phyloP scores from a whole-genome alignment of 139 green algal species.

The Chlamydomonas applanata region DNA sequence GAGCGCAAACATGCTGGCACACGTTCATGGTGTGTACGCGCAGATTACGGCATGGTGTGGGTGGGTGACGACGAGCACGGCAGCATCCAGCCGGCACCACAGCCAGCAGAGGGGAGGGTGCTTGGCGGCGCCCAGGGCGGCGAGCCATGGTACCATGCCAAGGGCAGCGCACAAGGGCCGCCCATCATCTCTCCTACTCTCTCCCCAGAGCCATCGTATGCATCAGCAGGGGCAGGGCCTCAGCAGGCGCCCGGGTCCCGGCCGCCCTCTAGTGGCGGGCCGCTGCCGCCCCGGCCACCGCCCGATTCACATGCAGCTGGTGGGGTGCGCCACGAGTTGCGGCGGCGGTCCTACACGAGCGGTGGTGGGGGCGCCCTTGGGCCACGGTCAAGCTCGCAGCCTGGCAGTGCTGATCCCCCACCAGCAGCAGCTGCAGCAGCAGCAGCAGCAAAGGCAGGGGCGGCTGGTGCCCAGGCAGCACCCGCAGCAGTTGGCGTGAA shows the following conservation, averaged over 20 bases:
- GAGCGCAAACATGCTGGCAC: too few relatives aligned
- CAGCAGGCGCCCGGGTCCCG: neutral
- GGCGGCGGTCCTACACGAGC: too few relatives aligned
- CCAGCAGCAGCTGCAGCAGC: neutral
- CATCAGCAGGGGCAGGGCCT: too few relatives aligned
- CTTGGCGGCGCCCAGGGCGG: neutral
- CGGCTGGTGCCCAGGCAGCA: too few relatives aligned
- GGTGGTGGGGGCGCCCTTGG: too few relatives aligned
- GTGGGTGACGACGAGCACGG: slow-evolving; percentile 34
- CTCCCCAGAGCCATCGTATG: neutral
- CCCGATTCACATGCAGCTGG: neutral
- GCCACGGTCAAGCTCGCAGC: too few relatives aligned
- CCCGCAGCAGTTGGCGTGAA: neutral
- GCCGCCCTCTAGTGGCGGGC: neutral
- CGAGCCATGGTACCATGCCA: slow-evolving; percentile 1
- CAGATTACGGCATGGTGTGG: slow-evolving; percentile 63
- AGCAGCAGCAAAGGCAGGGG: too few relatives aligned
- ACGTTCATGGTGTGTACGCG: too few relatives aligned
- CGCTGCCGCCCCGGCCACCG: neutral
- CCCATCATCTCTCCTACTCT: neutral
- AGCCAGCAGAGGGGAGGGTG: neutral
- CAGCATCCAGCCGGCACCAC: neutral
- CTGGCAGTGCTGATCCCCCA: neutral
- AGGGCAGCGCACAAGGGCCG: neutral
- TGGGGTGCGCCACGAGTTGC: too few relatives aligned